phyloP scores from a whole-genome alignment of 805 yeast genomes.

The Blastobotrys mokoenaii region DNA sequence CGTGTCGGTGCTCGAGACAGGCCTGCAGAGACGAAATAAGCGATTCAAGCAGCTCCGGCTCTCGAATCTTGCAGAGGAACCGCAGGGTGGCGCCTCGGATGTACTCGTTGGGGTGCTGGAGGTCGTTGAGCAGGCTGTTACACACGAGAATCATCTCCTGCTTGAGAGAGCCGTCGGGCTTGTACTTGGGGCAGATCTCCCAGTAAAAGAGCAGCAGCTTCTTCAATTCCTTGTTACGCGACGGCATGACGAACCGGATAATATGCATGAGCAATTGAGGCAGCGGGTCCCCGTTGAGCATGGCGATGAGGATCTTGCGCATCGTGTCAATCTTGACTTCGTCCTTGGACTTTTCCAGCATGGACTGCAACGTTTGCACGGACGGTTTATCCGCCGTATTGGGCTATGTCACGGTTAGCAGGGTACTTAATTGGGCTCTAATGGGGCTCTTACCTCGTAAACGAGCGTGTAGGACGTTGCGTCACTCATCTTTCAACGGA shows the following conservation, averaged over 20 bases:
- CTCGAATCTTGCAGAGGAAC: slow-evolving; percentile 81
- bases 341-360: slow-evolving; percentile 83
- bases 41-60: slow-evolving; percentile 90
- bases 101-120: slow-evolving; percentile 96
- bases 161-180: slow-evolving; percentile 79
- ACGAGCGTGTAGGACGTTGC: slow-evolving; percentile 25
- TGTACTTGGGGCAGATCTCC: slow-evolving; percentile 95
- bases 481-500: slow-evolving; percentile 34
- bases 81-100: slow-evolving; percentile 93
- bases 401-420: no score
- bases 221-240: slow-evolving; percentile 81
- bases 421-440: no score
- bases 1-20: slow-evolving; percentile 93
- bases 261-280: slow-evolving; percentile 94
- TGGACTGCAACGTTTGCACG: slow-evolving; percentile 63
- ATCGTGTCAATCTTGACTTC: slow-evolving; percentile 81
- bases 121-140: slow-evolving; percentile 93
- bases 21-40: slow-evolving; percentile 86
- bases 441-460: slow-evolving; percentile 17
- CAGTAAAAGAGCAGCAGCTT: slow-evolving; percentile 90
- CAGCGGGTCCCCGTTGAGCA: slow-evolving; percentile 88
- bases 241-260: slow-evolving; percentile 95
- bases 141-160: slow-evolving; percentile 98
- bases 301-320: slow-evolving; percentile 76
- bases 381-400: slow-evolving; percentile 33